Evolutionary conservation across 2,329 filamentous ascomycete species (phyloP), one percentile per base, ranked within the genome.

Genomic region (Pseudogymnoascus sp.): DNA sequence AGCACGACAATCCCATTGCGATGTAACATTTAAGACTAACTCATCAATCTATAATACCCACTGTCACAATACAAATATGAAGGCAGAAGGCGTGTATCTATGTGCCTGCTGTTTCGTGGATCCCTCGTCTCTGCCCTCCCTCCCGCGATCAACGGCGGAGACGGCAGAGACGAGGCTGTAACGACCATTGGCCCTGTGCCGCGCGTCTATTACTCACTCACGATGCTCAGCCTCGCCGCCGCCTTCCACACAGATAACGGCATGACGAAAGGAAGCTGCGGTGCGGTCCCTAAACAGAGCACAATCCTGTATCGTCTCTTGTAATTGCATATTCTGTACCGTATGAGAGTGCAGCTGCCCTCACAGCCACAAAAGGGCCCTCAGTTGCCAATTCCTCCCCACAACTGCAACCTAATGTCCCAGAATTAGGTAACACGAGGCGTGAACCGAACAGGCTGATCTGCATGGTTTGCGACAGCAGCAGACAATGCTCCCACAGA

Each of bases 181-280:
- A 57, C 51, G 36, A 21, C 28, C 51, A 57, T 57, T 57, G 51
- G 51, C 16, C 51, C 51, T 57, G 51, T 57, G 51, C 51, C 51
- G 51, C 51, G 51, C 51, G 51, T 57, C 51, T 57, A 57, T 57
- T 36, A 57, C 51, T 54, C 51, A 51, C 45, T 21, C 28, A 34
- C 28, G 51, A 34, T 57, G 28, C 51, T 57, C 51, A 57, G 51
- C 51, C 51, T 57, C 51, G 51, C 11, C 51, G 51, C 28, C 51
- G 28, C 51, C 51, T 57, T 57, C 51, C 51, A 57, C 51, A 57
- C n/a, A 19, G 51, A 54, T 57, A 21, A 43, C 51, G 28, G 28
- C 6, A 57, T 57, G 51, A 57, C 51, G 51, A 57, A 57, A 57
- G 51, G 25, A 19, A 57, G 51, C 51, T 57, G 28, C 51, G 10